Evolutionary conservation across 2,329 filamentous ascomycete species (phyloP).

Genomic region (Raffaelea arxii): DNA sequence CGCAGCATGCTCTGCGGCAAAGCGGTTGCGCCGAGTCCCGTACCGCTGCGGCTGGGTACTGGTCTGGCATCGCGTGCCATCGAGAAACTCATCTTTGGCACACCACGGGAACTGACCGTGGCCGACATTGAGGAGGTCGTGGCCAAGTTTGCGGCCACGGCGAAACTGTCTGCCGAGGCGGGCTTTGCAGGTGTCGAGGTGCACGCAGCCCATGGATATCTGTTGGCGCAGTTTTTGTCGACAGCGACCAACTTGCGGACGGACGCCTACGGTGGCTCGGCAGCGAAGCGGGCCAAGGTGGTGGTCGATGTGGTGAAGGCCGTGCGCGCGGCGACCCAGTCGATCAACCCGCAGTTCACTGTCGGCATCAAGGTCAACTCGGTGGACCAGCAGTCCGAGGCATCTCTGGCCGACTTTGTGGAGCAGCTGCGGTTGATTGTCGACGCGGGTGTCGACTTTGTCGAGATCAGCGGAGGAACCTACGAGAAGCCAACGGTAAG

Average conservation of each 20-base stretch:
- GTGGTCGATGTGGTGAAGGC: not conserved
- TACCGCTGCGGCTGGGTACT: conserved; percentile 30
- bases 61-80: conserved; percentile 24
- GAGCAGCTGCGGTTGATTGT: conserved; percentile 45
- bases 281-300: conserved; percentile 38
- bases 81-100: conserved; percentile 5
- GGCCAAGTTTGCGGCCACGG: conserved; percentile 40
- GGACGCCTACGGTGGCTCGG: conserved; percentile 41
- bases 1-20: conserved; percentile 40
- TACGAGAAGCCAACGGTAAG: conserved; percentile 42
- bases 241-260: conserved; percentile 38
- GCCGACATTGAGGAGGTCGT: conserved; percentile 45
- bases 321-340: conserved; percentile 23
- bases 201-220: conserved; percentile 46
- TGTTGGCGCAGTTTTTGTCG: conserved; percentile 46
- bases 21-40: conserved; percentile 31
- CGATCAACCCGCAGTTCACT: conserved; percentile 30
- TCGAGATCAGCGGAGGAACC: conserved; percentile 57
- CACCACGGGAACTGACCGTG: conserved; percentile 37
- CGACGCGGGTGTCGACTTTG: conserved; percentile 48
- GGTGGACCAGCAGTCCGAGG: conserved; percentile 41
- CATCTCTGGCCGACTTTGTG: conserved; percentile 40
- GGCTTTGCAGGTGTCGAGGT: conserved; percentile 36
- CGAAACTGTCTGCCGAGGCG: conserved; percentile 34
- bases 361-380: conserved; percentile 48